A percentile compares a stretch with the other conserved stretches of the same genome.
phyloP scores from a whole-genome alignment of 495 filamentous ascomycete species.

The Penicillium longicatenatum region DNA sequence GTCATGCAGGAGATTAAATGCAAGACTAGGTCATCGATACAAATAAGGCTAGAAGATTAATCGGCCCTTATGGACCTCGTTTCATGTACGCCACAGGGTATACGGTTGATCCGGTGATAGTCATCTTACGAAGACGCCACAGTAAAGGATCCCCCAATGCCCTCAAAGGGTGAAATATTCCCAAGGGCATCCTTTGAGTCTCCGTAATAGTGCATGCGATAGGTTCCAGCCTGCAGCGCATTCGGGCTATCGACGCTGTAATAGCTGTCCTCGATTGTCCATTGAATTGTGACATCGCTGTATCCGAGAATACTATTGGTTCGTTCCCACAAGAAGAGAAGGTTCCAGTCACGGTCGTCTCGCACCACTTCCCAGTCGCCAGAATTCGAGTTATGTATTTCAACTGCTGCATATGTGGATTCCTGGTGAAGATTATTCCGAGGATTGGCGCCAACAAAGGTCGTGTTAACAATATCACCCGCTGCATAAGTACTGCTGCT shows the following conservation, averaged over 20 bases:
- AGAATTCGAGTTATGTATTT: conserved; percentile 55
- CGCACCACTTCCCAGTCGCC: conserved; percentile 66
- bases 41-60: neutral
- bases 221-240: conserved; percentile 59
- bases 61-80: neutral
- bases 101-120: neutral
- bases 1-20: neutral
- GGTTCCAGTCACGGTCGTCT: conserved; percentile 30
- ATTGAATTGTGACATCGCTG: conserved; percentile 77
- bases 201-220: conserved; percentile 84
- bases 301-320: conserved; percentile 69
- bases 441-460: conserved; percentile 88
- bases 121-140: conserved; percentile 30
- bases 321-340: conserved; percentile 62
- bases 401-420: conserved; percentile 77
- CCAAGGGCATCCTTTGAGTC: conserved; percentile 73
- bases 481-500: conserved; percentile 48
- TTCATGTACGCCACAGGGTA: conserved; percentile 8
- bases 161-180: conserved; percentile 73
- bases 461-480: conserved; percentile 60
- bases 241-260: conserved; percentile 42
- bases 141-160: conserved; percentile 67
- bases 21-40: neutral
- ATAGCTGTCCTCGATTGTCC: conserved; percentile 69
- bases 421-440: conserved; percentile 82